Percentiles rank a stretch among this genome's conserved stretches.
Evolutionary conservation across 805 yeast genomes (phyloP).

Genomic region (Torulaspora gathmanii): DNA sequence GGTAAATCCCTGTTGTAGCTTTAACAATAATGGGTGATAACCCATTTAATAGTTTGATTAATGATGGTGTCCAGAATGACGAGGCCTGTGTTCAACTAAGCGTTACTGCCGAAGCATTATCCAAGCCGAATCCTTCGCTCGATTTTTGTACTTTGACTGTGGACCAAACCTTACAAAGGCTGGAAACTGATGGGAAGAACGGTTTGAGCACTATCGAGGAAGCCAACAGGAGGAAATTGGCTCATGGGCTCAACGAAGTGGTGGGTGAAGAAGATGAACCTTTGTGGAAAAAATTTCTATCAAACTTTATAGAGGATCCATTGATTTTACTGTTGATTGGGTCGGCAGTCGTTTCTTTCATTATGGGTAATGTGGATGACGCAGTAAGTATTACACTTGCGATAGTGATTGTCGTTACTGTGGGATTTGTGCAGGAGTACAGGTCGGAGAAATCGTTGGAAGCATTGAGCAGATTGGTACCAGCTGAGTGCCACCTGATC

Average conservation of each 20-base stretch:
- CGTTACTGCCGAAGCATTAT: slow-evolving; percentile 26
- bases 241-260: slow-evolving; percentile 81
- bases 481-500: slow-evolving; percentile 92
- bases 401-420: slow-evolving; percentile 86
- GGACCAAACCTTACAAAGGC: slow-evolving; percentile 58
- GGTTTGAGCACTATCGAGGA: slow-evolving; percentile 74
- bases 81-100: slow-evolving; percentile 12
- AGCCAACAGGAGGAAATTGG: slow-evolving; percentile 59
- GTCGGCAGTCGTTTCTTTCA: slow-evolving; percentile 77
- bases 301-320: slow-evolving; percentile 86
- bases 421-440: slow-evolving; percentile 96
- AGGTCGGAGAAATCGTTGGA: slow-evolving; percentile 91
- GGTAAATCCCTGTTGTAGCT: background rate
- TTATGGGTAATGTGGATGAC: slow-evolving; percentile 96
- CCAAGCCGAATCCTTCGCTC: slow-evolving; percentile 51
- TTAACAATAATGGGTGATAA: slow-evolving; percentile 31
- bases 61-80: slow-evolving; percentile 3
- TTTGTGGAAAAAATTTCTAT: slow-evolving; percentile 62
- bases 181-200: slow-evolving; percentile 52
- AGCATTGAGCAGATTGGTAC: slow-evolving; percentile 88
- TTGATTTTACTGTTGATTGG: slow-evolving; percentile 82
- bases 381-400: slow-evolving; percentile 93
- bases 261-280: slow-evolving; percentile 70
- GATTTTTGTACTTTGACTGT: slow-evolving; percentile 56
- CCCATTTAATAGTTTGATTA: slow-evolving; percentile 29